Base-by-base conservation (phyloP, 768 basidiomycete genomes). In the Rhodotorula babjevae region DNA sequence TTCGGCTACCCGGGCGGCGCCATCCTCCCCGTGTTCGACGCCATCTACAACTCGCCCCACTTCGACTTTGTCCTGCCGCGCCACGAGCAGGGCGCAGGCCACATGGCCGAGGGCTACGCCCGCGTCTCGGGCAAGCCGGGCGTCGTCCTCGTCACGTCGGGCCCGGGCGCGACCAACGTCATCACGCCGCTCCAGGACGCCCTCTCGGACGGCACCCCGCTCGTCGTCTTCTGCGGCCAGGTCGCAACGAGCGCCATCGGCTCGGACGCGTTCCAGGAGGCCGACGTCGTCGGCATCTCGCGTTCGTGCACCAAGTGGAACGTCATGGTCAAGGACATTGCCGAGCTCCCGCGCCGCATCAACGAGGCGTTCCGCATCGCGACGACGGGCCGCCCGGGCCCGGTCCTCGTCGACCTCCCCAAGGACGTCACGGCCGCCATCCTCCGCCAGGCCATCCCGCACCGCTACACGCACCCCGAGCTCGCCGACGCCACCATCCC, bases 341-440 rank as follows among this genome's bases (percentile, higher is more conserved):
- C 90, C 21, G 96, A 98, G 82, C 85, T 98, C 6, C 96, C 96
- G 23, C 84, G 95, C 56, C 86, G 96, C 69, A 95, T 98, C 80
- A 98, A 97, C 80, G 96, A 99, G 81, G 96, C 96, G 0, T 98
- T 99, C 87, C 96, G 97, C 82, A 98, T 99, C 75, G 96, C 96
- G 23, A 94, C 92, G 1, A 91, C 93, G 14, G 96, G 96, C 1
- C 88, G 96, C 42, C 96, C 96, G 1, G 96, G 96, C 1, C 96
- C 96, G 62, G 96, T 98, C 61, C 88, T 99, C 72, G 94, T 99
- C 72, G 96, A 99, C 80, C 85, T 99, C 29, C 96, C 96, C n/a
- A 99, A 99, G 82, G 96, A 99, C 81, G 87, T 99, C 63, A 99
- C 96, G 0, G 96, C 96, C 4, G 88, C 89, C 47, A 89, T 96